Base-by-base conservation (phyloP, 805 yeast species). In the Lachancea sp. region DNA sequence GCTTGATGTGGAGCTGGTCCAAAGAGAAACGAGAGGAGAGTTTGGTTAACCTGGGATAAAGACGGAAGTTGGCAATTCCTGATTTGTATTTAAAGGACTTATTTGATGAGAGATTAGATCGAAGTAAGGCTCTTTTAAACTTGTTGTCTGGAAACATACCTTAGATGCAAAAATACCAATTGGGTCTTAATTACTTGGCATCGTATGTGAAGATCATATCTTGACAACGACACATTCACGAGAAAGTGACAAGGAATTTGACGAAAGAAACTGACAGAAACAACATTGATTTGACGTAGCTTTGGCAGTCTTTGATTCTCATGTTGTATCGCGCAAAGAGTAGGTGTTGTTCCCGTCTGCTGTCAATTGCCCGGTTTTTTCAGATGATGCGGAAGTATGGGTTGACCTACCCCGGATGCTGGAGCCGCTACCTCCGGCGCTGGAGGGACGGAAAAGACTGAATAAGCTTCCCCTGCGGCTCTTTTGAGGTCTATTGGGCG, bases 381-480 rank as follows among this genome's bases (percentile, higher is more conserved):
- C 47, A 10, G 47, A 44, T 6, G 47, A 44, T 30, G 38, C 35
- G 13, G 47, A 44, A n/a, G 36, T 33, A 9, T 33, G 40, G 3
- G 39, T 33, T 20, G 47, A 39, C 18, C 40, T 10, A 10, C 36
- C 42, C 7, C 43, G 43, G 30, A 38, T 38, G 43, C 47, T 44
- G 15, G 47, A 34, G 36, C 29, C 18, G 31, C 47, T 44, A 15
- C 36, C 40, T 10, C 36, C 44, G 16, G 36, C 34, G 19, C 47
- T 39, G 18, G 38, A 25, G 10, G 25, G 38, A 3, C 47, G 47
- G 31, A 44, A 39, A 9, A 44, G 32, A 27, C 47, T 44, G 36
- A 44, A 39, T 5, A 38, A 27, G 32, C 47, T 44, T 2, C 47
- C 47, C 13, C 47, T 33, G 18, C 47, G 38, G 17, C 47, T 44